phyloP scores from a whole-genome alignment of 2,329 filamentous ascomycete genomes.

The Truncatella angustata region DNA sequence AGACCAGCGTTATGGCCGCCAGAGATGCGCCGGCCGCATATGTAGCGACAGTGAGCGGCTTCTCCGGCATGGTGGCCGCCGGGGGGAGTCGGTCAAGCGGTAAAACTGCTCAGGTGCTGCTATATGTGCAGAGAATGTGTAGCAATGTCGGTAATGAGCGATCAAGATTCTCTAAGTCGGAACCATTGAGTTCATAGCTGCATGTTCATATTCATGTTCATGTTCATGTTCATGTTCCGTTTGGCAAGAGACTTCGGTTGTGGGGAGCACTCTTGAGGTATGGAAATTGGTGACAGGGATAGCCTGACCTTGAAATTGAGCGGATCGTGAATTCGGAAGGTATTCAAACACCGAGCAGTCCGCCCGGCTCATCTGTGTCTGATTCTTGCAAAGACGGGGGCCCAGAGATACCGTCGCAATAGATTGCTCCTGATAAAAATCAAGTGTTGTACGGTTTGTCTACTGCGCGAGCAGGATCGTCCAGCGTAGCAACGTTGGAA shows the following conservation, averaged over 20 bases:
- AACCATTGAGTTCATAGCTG: no score
- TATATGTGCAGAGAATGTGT: neutral
- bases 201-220: neutral
- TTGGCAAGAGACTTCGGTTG: slow-evolving; percentile 1
- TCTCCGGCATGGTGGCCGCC: slow-evolving; percentile 68
- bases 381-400: no score
- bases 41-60: slow-evolving; percentile 77
- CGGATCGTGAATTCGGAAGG: neutral
- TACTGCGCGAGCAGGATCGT: no score
- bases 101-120: neutral
- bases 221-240: slow-evolving; percentile 1
- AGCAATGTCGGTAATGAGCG: neutral
- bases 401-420: neutral
- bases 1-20: slow-evolving; percentile 90
- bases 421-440: neutral
- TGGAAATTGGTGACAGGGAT: slow-evolving; percentile 3
- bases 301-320: neutral
- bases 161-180: no score
- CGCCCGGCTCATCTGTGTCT: no score
- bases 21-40: slow-evolving; percentile 96
- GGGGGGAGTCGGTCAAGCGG: neutral
- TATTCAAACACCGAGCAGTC: neutral
- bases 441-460: neutral
- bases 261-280: no score
- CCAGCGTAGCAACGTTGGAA: no score